Evolutionary conservation across 768 basidiomycete species (phyloP).

Genomic region (Pisolithus albus): DNA sequence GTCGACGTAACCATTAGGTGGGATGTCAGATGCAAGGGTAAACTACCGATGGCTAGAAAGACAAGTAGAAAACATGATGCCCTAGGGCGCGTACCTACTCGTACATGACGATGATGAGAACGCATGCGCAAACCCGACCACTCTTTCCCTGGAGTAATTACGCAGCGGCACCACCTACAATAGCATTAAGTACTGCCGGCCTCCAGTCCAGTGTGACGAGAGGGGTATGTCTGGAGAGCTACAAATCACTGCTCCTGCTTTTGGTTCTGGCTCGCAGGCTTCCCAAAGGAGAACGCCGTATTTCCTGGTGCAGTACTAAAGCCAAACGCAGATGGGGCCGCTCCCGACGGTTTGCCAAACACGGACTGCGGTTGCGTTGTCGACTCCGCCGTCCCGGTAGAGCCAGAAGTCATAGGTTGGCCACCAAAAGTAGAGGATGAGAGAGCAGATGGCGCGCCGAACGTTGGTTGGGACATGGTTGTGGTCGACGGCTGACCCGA

Average conservation of each 20-base stretch:
- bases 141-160: too few relatives aligned
- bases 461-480: neutral
- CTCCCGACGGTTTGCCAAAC: conserved; percentile 20
- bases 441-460: conserved; percentile 8
- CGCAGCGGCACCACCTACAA: too few relatives aligned
- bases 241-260: conserved; percentile 26
- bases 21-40: too few relatives aligned
- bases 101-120: too few relatives aligned
- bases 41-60: too few relatives aligned
- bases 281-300: conserved; percentile 8
- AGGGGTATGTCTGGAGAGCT: neutral
- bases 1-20: too few relatives aligned
- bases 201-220: neutral
- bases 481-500: too few relatives aligned
- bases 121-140: too few relatives aligned
- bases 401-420: conserved; percentile 4
- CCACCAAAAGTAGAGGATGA: conserved; percentile 6
- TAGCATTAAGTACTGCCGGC: neutral
- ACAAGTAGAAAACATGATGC: too few relatives aligned
- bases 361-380: conserved; percentile 15
- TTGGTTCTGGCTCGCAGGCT: conserved; percentile 21
- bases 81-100: too few relatives aligned
- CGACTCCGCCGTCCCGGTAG: conserved; percentile 2
- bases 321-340: conserved; percentile 22
- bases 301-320: conserved; percentile 18